These are phyloP conservation scores for Hawksworthiomyces lignivorus DNA, from an alignment of 2,329 filamentous ascomycete genomes.

Conservation along the genomic window DNA sequence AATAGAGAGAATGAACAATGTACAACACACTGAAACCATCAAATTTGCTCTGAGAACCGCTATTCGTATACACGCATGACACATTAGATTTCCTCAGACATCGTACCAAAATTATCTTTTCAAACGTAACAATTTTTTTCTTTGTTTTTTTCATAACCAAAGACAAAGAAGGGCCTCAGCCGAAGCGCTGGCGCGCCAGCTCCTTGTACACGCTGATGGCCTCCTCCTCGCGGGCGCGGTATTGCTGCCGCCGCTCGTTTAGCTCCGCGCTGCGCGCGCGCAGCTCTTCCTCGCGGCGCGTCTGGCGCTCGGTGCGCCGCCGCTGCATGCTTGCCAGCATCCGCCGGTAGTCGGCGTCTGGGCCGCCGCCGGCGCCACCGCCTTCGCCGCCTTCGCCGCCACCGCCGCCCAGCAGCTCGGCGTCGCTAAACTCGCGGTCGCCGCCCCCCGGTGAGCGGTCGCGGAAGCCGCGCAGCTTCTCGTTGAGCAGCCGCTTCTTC, in stretches of 20 bases:
- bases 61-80: too few species aligned
- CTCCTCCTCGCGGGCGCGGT: conserved; percentile 7
- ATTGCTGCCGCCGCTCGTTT: conserved; percentile 7
- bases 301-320: conserved; percentile 52
- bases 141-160: too few species aligned
- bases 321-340: conserved; percentile 57
- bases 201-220: conserved; percentile 4
- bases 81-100: too few species aligned
- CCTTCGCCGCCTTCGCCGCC: conserved; percentile 62
- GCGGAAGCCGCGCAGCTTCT: conserved; percentile 65
- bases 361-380: conserved; percentile 59
- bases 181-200: conserved; percentile 10
- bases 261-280: conserved; percentile 6
- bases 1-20: too few species aligned
- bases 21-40: too few species aligned
- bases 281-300: conserved; percentile 11
- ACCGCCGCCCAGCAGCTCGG: conserved; percentile 69
- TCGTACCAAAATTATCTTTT: too few species aligned
- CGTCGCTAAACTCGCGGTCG: conserved; percentile 58
- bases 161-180: too few species aligned
- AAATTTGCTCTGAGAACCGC: too few species aligned
- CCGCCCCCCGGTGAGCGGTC: conserved; percentile 55
- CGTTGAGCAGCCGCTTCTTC: conserved; percentile 68
- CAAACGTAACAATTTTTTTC: too few species aligned
- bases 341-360: conserved; percentile 42